Evolutionary conservation across 148 eudicot species (phyloP).

Genomic region (Rhododendron molle): DNA sequence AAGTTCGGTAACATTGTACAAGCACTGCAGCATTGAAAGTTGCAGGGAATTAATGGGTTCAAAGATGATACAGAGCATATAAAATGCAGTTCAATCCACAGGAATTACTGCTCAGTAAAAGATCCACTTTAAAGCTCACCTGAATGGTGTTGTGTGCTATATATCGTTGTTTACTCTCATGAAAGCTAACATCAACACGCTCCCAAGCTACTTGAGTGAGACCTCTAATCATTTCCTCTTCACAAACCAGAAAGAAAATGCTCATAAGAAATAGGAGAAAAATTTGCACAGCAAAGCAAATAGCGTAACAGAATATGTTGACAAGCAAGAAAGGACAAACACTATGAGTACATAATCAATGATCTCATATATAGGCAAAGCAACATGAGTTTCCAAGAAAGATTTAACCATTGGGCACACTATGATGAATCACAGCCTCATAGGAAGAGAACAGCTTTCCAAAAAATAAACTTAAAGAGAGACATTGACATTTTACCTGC

Average conservation of each 20-base stretch:
- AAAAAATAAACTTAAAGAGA: background rate
- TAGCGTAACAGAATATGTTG: background rate
- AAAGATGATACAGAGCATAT: background rate
- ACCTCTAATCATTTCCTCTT: constrained; percentile 89
- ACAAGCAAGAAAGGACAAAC: background rate
- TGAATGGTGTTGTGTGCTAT: constrained; percentile 88
- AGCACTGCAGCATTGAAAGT: background rate
- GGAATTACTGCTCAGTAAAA: background rate
- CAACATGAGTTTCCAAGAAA: background rate
- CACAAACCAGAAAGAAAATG: constrained; percentile 17
- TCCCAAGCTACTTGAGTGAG: constrained; percentile 87
- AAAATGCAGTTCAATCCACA: background rate
- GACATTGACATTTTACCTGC: background rate
- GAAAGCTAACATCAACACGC: constrained; percentile 88
- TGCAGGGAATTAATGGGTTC: background rate
- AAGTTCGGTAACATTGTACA: background rate
- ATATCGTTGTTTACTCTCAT: constrained; percentile 69
- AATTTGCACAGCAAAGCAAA: background rate
- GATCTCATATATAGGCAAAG: background rate
- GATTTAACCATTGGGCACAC: background rate
- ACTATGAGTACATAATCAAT: background rate
- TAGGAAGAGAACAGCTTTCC: background rate
- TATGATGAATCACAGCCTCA: too few species aligned
- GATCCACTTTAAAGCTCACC: constrained; percentile 33
- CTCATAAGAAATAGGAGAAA: background rate